Conservation (phyloP, 768 basidiomycete species). For the Boletus pseudo-olivaceus region DNA sequence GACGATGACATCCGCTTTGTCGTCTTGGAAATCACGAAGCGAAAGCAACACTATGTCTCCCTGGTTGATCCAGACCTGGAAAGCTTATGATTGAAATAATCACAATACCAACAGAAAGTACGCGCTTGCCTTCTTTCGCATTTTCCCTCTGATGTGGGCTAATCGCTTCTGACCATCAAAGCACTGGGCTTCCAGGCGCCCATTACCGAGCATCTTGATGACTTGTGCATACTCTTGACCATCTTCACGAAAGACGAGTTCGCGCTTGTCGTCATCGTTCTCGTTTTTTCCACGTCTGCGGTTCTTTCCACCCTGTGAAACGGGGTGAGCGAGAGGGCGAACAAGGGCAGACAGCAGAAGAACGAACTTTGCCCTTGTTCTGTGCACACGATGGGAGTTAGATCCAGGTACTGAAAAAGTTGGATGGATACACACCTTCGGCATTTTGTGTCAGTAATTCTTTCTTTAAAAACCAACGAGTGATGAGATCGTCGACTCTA, state of each 20-base stretch:
- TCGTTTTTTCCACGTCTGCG: conserved; percentile 99
- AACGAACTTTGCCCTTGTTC: conserved; percentile 30
- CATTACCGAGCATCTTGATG: conserved; percentile 97
- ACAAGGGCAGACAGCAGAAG: background rate
- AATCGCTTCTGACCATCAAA: conserved; percentile 98
- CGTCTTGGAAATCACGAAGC: conserved; percentile 97
- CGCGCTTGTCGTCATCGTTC: conserved; percentile 98
- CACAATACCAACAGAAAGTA: background rate
- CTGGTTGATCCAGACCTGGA: conserved; percentile 97
- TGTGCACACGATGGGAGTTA: conserved; percentile 6
- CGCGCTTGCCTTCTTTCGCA: conserved; percentile 90
- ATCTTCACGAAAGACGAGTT: conserved; percentile 97
- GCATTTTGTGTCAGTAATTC: conserved; percentile 12
- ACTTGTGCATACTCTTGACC: conserved; percentile 99
- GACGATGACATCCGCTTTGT: conserved; percentile 98
- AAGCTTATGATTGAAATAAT: conserved; percentile 4
- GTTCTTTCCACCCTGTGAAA: conserved; percentile 91
- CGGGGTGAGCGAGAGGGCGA: background rate
- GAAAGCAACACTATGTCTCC: conserved; percentile 95
- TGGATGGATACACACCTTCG: conserved; percentile 18
- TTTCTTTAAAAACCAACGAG: background rate
- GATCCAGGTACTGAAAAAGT: background rate
- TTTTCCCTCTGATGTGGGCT: conserved; percentile 97
- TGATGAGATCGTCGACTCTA: background rate
- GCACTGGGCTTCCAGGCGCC: conserved; percentile 92